Percentiles rank a stretch among this genome's conserved stretches.
These are phyloP conservation scores for Penicillium steckii DNA, from an alignment of 495 filamentous ascomycete species.

Conservation along the genomic window DNA sequence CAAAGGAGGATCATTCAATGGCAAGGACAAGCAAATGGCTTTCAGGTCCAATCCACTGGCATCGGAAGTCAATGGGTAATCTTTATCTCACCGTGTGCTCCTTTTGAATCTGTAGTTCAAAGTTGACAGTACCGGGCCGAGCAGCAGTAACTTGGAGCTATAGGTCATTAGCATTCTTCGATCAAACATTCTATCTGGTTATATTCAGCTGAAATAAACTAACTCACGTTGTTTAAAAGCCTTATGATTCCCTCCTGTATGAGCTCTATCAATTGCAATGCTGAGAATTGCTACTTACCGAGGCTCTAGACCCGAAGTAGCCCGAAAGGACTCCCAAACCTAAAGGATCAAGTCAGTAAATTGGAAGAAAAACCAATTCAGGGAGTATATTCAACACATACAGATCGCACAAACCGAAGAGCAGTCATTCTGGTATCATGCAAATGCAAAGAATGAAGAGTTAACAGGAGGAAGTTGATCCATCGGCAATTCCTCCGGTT, in stretches of 20 bases:
- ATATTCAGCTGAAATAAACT: not conserved
- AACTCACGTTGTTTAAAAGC: conserved; percentile 40
- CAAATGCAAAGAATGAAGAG: not conserved
- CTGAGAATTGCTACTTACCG: conserved; percentile 52
- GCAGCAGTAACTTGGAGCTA: conserved; percentile 79
- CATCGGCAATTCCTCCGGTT: conserved; percentile 10
- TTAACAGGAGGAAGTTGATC: conserved; percentile 3
- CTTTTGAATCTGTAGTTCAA: conserved; percentile 82
- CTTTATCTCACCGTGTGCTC: conserved; percentile 71
- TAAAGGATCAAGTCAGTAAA: conserved; percentile 26
- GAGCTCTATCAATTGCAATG: not conserved
- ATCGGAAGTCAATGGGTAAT: too few relatives aligned
- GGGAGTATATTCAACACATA: conserved; percentile 25
- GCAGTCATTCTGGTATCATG: conserved; percentile 48
- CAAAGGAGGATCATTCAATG: not conserved
- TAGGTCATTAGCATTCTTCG: not conserved
- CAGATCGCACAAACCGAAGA: conserved; percentile 62
- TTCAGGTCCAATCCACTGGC: too few relatives aligned
- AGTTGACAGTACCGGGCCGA: conserved; percentile 74
- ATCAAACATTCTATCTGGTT: not conserved
- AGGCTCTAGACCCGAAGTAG: conserved; percentile 81
- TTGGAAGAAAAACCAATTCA: not conserved
- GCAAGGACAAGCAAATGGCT: too few relatives aligned
- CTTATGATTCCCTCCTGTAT: conserved; percentile 30
- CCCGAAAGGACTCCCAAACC: conserved; percentile 82